A percentile compares a stretch with the other conserved stretches of the same genome.
Evolutionary conservation across 768 basidiomycete genomes (phyloP).

Genomic region (Filobasidium floriforme): DNA sequence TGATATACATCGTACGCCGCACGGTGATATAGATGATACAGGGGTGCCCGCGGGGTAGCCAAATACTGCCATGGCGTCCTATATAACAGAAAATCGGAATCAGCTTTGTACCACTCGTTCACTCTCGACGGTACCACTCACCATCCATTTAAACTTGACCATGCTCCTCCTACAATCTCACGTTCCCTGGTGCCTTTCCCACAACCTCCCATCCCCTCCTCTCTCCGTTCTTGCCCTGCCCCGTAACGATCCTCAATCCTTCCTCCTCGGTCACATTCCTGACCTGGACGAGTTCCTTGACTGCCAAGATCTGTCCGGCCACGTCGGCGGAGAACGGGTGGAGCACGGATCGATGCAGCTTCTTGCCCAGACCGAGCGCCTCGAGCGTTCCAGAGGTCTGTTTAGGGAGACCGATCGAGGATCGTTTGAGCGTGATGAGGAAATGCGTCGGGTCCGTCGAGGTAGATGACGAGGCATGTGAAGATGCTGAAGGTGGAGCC

Average conservation of each 20-base stretch:
- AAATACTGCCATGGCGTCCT: too few relatives aligned
- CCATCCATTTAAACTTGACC: background rate
- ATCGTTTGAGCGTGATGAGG: constrained; percentile 81
- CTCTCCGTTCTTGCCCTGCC: constrained; percentile 29
- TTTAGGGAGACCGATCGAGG: constrained; percentile 71
- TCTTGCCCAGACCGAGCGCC: constrained; percentile 68
- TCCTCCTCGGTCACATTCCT: constrained; percentile 61
- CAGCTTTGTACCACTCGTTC: too few relatives aligned
- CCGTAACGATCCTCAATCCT: constrained; percentile 29
- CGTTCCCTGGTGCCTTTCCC: constrained; percentile 25
- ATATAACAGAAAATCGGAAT: background rate
- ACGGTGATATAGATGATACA: too few relatives aligned
- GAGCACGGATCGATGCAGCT: constrained; percentile 77
- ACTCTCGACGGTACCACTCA: too few relatives aligned
- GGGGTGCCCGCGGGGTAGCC: too few relatives aligned
- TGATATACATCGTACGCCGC: too few relatives aligned
- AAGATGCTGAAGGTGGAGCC: background rate
- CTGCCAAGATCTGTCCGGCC: constrained; percentile 74
- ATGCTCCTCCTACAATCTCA: background rate
- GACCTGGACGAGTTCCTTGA: constrained; percentile 86
- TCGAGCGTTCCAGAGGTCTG: constrained; percentile 64
- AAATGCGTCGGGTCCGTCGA: constrained; percentile 56
- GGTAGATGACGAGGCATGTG: background rate
- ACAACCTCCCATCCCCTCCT: constrained; percentile 32
- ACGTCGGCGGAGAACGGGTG: constrained; percentile 63